These are phyloP conservation scores for Nasturtium officinale DNA, from an alignment of 345 rosid species.

Conservation along the genomic window DNA sequence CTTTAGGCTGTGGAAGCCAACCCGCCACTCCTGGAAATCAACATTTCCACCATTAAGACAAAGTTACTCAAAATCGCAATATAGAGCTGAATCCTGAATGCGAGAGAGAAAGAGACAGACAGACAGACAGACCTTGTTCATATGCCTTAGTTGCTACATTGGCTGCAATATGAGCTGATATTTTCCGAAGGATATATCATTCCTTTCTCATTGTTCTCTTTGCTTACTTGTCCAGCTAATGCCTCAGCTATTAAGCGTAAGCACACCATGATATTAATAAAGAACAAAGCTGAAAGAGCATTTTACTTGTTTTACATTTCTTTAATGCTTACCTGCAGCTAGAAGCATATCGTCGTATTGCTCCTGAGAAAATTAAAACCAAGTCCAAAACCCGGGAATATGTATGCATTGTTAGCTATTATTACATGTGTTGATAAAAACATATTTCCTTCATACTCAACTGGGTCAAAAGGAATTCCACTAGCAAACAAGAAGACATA, in stretches of 20 bases:
- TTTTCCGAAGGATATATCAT: conserved; percentile 89
- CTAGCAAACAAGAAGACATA: conserved; percentile 57
- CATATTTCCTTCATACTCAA: conserved; percentile 68
- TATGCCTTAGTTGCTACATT: conserved; percentile 92
- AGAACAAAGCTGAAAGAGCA: not conserved
- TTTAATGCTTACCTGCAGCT: conserved; percentile 68
- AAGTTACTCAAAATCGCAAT: not conserved
- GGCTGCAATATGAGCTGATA: conserved; percentile 94
- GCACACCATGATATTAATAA: not conserved
- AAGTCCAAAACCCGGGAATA: conserved; percentile 92
- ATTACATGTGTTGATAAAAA: conserved; percentile 91
- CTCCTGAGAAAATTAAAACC: conserved; percentile 87
- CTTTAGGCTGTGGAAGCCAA: conserved; percentile 74
- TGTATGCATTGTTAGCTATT: conserved; percentile 78
- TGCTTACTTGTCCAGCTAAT: conserved; percentile 74
- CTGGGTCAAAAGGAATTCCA: conserved; percentile 96
- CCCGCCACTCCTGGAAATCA: conserved; percentile 74
- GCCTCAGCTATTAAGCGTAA: conserved; percentile 66
- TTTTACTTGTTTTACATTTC: not conserved
- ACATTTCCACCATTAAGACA: not conserved
- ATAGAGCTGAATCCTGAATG: not conserved
- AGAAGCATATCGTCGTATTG: conserved; percentile 89
- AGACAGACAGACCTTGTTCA: conserved; percentile 65
- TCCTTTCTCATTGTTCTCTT: conserved; percentile 74
- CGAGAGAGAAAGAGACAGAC: not conserved